Evolutionary conservation across 129 eudicot genomes (phyloP).

Genomic region (Arctium lappa): DNA sequence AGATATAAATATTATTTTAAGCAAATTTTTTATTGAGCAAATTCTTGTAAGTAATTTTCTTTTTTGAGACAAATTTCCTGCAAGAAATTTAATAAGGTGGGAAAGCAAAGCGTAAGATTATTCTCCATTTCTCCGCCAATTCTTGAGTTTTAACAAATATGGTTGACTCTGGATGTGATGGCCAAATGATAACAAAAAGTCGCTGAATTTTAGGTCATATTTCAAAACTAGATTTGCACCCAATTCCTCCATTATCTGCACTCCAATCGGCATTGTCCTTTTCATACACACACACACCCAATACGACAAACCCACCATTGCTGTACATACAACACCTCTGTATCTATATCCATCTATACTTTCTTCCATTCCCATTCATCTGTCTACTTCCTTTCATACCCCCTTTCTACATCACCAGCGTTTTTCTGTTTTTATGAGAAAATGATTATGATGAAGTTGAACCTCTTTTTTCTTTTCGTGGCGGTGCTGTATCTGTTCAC

Average conservation of each 20-base stretch:
- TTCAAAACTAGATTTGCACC: neutral
- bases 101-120: too few relatives aligned
- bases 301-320: neutral
- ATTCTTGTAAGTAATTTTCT: too few relatives aligned
- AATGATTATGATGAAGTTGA: neutral
- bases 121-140: too few relatives aligned
- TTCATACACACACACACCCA: slow-evolving; percentile 15
- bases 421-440: neutral
- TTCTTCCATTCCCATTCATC: neutral
- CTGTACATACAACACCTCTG: neutral
- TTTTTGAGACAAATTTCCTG: too few relatives aligned
- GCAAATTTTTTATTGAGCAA: too few relatives aligned
- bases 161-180: neutral
- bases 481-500: neutral
- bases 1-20: too few relatives aligned
- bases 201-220: slow-evolving; percentile 17
- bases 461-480: neutral
- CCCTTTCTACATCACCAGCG: neutral
- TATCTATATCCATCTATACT: neutral
- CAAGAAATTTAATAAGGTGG: too few relatives aligned
- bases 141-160: neutral
- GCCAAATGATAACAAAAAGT: slow-evolving; percentile 12
- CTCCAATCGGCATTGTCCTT: neutral
- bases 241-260: neutral
- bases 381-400: neutral